Percentiles rank a stretch among this genome's conserved stretches.
Conservation (phyloP, 2,329 filamentous ascomycete species). For the Aspergillus quadrilineatus region DNA sequence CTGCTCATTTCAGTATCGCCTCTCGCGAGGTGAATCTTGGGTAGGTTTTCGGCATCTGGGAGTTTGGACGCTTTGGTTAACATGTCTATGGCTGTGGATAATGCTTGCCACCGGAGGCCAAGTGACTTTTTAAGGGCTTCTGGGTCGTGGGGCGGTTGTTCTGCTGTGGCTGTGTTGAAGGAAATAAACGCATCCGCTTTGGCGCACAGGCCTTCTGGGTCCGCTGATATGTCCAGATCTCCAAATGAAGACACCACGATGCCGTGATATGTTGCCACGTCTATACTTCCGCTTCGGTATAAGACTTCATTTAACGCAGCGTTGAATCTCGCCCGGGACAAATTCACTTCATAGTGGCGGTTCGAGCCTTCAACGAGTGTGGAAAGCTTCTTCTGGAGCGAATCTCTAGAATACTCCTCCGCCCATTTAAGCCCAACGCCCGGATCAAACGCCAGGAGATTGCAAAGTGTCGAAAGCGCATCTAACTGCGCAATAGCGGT, state of each 20-base stretch:
- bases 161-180: conserved; percentile 51
- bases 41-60: conserved; percentile 49
- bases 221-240: conserved; percentile 41
- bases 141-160: conserved; percentile 29
- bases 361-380: conserved; percentile 50
- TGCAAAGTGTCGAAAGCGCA: conserved; percentile 53
- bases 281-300: conserved; percentile 53
- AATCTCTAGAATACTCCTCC: conserved; percentile 55
- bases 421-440: conserved; percentile 54
- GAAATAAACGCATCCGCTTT: conserved; percentile 58
- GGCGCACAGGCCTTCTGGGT: conserved; percentile 52
- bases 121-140: conserved; percentile 33
- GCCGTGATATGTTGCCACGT: conserved; percentile 54
- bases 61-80: conserved; percentile 54
- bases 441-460: conserved; percentile 46
- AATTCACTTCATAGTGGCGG: conserved; percentile 51
- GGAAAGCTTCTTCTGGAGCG: conserved; percentile 56
- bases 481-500: conserved; percentile 65
- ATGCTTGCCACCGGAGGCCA: conserved; percentile 51
- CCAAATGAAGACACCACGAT: conserved; percentile 45
- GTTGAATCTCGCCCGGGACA: conserved; percentile 58
- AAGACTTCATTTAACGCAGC: conserved; percentile 57
- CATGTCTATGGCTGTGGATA: conserved; percentile 52
- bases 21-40: conserved; percentile 54
- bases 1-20: conserved; percentile 58